phyloP scores from a whole-genome alignment of 345 rosid species.

The Rhodamnia rubescens region DNA sequence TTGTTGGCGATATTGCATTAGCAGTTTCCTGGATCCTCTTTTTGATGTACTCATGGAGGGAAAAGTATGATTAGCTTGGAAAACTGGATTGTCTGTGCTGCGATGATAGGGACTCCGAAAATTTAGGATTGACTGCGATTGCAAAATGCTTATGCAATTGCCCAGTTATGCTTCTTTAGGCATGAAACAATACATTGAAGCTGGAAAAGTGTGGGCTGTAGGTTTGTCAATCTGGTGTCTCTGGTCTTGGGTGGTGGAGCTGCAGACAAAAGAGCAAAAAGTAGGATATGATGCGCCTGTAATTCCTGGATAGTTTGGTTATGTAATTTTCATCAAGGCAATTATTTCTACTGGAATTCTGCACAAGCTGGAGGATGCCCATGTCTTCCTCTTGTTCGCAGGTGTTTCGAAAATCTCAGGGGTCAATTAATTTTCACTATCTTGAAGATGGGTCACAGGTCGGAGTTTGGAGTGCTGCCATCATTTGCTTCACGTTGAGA shows the following conservation, averaged over 20 bases:
- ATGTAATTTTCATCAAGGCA: neutral
- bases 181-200: neutral
- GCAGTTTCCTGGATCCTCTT: constrained; percentile 79
- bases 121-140: neutral
- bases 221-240: too few relatives aligned
- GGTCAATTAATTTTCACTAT: neutral
- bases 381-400: neutral
- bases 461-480: neutral
- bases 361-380: neutral
- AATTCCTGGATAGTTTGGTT: neutral
- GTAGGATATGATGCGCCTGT: neutral
- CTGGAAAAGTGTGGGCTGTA: neutral
- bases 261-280: neutral
- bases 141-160: neutral
- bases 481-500: neutral
- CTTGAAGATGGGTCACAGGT: neutral
- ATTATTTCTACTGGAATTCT: neutral
- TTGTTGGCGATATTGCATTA: constrained; percentile 56
- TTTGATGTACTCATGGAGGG: constrained; percentile 84
- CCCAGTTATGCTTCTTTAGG: neutral
- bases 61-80: constrained; percentile 59
- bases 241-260: too few relatives aligned
- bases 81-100: neutral
- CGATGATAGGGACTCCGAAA: neutral
- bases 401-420: neutral